These are phyloP conservation scores for Crinitomyces ghanaensis DNA, from an alignment of 805 yeast species.

Conservation along the genomic window DNA sequence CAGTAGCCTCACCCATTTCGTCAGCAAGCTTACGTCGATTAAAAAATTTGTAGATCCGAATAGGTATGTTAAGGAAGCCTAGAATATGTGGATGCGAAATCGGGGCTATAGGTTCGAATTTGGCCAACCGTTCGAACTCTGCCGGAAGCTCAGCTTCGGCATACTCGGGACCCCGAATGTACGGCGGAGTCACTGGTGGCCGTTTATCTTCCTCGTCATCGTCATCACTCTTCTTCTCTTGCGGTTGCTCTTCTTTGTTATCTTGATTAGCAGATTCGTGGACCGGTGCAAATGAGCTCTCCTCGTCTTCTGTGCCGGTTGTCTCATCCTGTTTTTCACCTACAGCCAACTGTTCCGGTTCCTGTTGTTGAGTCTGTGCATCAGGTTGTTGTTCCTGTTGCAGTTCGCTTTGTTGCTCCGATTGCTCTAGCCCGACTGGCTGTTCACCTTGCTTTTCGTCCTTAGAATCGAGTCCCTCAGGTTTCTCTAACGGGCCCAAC, in stretches of 20 bases:
- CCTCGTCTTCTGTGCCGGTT: conserved; percentile 2
- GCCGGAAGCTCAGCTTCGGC: conserved; percentile 43
- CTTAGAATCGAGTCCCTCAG: too few species aligned
- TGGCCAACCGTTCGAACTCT: conserved; percentile 36
- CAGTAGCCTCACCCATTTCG: conserved; percentile 43
- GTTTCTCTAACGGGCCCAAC: conserved; percentile 71
- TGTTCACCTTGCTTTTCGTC: not conserved
- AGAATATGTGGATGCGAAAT: conserved; percentile 64
- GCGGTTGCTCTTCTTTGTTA: conserved; percentile 7
- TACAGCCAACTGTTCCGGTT: conserved; percentile 3
- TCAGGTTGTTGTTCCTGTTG: too few species aligned
- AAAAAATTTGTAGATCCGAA: conserved; percentile 67
- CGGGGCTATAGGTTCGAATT: conserved; percentile 54
- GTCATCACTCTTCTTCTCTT: conserved; percentile 13
- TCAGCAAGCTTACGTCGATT: conserved; percentile 62
- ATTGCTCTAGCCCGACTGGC: too few species aligned
- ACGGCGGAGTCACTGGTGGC: conserved; percentile 50
- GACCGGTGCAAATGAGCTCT: conserved; percentile 2
- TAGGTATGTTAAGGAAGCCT: conserved; percentile 71
- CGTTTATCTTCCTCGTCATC: conserved; percentile 23
- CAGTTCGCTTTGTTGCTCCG: too few species aligned
- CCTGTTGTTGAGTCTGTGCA: too few species aligned
- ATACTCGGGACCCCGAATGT: conserved; percentile 50
- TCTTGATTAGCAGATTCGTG: conserved; percentile 7
- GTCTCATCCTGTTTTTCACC: conserved; percentile 10